phyloP scores from a whole-genome alignment of 2,329 filamentous ascomycete species.

The Trichoderma sp. region DNA sequence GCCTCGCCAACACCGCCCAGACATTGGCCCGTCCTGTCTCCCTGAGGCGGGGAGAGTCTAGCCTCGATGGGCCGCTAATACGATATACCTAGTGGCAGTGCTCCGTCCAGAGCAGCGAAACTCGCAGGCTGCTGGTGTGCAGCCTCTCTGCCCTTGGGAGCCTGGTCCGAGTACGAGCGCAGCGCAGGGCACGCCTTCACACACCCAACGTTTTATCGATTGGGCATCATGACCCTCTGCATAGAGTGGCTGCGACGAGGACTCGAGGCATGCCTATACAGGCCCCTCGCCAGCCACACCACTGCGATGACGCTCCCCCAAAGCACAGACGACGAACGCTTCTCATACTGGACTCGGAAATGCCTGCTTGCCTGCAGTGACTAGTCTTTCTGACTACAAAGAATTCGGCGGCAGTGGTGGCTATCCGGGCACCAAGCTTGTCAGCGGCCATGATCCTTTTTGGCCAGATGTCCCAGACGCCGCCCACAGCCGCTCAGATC shows the following conservation, averaged over 20 bases:
- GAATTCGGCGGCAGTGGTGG: background rate
- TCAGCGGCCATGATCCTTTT: background rate
- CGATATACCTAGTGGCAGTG: background rate
- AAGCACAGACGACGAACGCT: background rate
- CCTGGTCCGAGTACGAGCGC: conserved; percentile 12
- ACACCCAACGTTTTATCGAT: background rate
- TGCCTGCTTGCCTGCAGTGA: background rate
- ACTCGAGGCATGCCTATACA: background rate
- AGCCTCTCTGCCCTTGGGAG: background rate
- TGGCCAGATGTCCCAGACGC: conserved; percentile 15
- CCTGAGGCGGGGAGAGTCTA: background rate
- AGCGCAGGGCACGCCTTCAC: background rate
- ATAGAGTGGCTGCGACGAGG: background rate
- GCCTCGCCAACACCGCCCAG: background rate
- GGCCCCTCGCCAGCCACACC: background rate
- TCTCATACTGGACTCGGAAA: background rate
- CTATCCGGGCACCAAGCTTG: background rate
- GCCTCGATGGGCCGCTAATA: background rate
- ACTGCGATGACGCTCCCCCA: background rate
- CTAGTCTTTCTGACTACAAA: background rate
- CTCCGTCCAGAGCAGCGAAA: background rate
- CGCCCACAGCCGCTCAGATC: conserved; percentile 6
- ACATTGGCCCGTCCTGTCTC: background rate
- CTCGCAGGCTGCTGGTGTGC: background rate
- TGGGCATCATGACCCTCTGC: background rate